Base-by-base conservation (phyloP, 805 yeast genomes). In the Cyberlindnera maclurae region DNA sequence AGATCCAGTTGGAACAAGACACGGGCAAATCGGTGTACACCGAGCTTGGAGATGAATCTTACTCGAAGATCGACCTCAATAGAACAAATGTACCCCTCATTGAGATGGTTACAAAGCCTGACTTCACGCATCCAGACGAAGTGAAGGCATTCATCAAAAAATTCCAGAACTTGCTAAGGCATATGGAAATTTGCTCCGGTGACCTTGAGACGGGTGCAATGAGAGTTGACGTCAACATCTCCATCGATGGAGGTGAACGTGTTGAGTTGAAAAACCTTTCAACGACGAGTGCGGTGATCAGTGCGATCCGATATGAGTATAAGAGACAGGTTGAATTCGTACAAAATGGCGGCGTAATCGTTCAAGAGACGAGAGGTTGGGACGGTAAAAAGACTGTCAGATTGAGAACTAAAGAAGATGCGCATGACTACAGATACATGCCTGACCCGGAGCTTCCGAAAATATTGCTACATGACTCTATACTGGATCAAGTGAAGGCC, bases 161-260 rank as follows among this genome's bases (percentile, higher is more conserved):
- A 53, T 82, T 82, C 45, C 95, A 86, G 52, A 68, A 75, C 15
- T 60, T 87, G 28, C 74, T 90, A 29, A 68, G 81, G 35, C 78
- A 76, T 46, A 57, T 87, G 36, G 76, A 73, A 4, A 75, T 93
- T 1, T 87, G 95, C 47, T 70, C 90, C 0, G 97, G 96, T 12
- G 96, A 89, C 49, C 67, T 93, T 54, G 97, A 93, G 55, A 77
- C 88, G 1, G 98, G 98, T 6, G 93, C 97, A 0, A 82, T 93
- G 72, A 70, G 98, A 52, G 93, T 90, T 4, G 98, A 93, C 55
- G 97, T 87, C 9, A 93, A 93, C 49, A 72, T 93, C n/a, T 83
- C 94, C 17, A 78, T 90, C 5, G 75, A 76, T 44, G 73, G 71
- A 13, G 77, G 81, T 40, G 69, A 77, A 31, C 62, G 97, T 43